These are phyloP conservation scores for Pezicula rhizophila DNA, from an alignment of 2,329 filamentous ascomycete genomes.

Conservation along the genomic window DNA sequence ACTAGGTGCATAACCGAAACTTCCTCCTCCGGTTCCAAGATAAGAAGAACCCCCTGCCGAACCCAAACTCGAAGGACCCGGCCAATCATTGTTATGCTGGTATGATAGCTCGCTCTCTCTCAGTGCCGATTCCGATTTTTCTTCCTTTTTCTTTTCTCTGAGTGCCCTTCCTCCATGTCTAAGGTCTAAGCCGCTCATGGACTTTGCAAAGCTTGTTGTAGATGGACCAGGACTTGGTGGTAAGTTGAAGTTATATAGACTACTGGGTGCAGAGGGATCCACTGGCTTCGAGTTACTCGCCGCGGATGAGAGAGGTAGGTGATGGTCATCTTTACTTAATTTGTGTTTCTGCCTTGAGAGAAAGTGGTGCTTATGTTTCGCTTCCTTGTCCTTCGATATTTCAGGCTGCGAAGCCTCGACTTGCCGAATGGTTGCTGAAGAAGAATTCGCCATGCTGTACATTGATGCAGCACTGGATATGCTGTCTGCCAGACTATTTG, in stretches of 20 bases:
- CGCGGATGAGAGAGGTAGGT: conserved; percentile 67
- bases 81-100: conserved; percentile 36
- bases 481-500: conserved; percentile 60
- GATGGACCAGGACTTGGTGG: conserved; percentile 65
- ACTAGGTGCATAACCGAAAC: conserved; percentile 24
- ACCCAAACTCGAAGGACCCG: conserved; percentile 46
- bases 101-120: conserved; percentile 28
- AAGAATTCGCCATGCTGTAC: conserved; percentile 71
- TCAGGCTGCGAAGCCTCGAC: conserved; percentile 41
- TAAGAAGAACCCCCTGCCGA: conserved; percentile 36
- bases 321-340: conserved; percentile 66
- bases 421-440: conserved; percentile 69
- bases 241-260: conserved; percentile 72
- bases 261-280: conserved; percentile 68
- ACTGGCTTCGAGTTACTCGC: conserved; percentile 71
- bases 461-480: conserved; percentile 52
- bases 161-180: conserved; percentile 71
- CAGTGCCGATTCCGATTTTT: conserved; percentile 38
- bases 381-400: conserved; percentile 52
- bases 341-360: conserved; percentile 75
- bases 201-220: conserved; percentile 67
- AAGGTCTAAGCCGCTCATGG: conserved; percentile 73
- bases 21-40: conserved; percentile 14
- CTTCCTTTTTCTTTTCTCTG: conserved; percentile 75
- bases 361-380: conserved; percentile 73